These are phyloP conservation scores for Colletotrichum euphorbiae DNA, from an alignment of 2,329 filamentous ascomycete species.

Conservation along the genomic window DNA sequence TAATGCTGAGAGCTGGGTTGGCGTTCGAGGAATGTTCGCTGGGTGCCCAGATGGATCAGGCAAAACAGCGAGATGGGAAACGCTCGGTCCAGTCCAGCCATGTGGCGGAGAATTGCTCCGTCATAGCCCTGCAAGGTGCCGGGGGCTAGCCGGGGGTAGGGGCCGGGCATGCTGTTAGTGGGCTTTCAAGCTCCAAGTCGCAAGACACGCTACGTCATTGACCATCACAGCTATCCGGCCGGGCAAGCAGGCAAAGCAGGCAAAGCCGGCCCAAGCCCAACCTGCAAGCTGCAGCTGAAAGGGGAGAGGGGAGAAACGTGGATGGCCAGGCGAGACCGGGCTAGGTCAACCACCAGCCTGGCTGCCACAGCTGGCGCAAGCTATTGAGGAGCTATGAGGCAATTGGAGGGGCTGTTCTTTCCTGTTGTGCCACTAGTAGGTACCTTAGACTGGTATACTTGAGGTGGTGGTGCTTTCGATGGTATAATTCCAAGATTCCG, in stretches of 20 bases:
- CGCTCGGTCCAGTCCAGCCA: not conserved
- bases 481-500: slow-evolving; percentile 24
- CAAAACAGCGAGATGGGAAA: not conserved
- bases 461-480: slow-evolving; percentile 4
- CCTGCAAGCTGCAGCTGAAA: slow-evolving; percentile 33
- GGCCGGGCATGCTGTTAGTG: slow-evolving; percentile 31
- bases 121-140: slow-evolving; percentile 32
- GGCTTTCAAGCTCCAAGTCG: slow-evolving; percentile 23
- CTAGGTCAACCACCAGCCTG: not conserved
- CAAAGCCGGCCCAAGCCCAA: slow-evolving; percentile 9
- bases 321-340: not conserved
- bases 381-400: slow-evolving; percentile 36
- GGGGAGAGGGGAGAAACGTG: slow-evolving; percentile 1
- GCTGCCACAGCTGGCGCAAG: slow-evolving; percentile 20
- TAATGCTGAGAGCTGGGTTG: slow-evolving; percentile 1
- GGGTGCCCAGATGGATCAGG: too few relatives aligned
- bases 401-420: slow-evolving; percentile 35
- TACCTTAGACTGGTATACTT: not conserved
- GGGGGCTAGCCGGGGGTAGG: slow-evolving; percentile 24
- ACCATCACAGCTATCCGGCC: slow-evolving; percentile 37
- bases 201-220: slow-evolving; percentile 39
- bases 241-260: not conserved
- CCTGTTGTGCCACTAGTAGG: not conserved
- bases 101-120: slow-evolving; percentile 35
- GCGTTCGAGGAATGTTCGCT: slow-evolving; percentile 4